phyloP scores from a whole-genome alignment of 305 asterid genomes.

The Caryopteris hybrid region DNA sequence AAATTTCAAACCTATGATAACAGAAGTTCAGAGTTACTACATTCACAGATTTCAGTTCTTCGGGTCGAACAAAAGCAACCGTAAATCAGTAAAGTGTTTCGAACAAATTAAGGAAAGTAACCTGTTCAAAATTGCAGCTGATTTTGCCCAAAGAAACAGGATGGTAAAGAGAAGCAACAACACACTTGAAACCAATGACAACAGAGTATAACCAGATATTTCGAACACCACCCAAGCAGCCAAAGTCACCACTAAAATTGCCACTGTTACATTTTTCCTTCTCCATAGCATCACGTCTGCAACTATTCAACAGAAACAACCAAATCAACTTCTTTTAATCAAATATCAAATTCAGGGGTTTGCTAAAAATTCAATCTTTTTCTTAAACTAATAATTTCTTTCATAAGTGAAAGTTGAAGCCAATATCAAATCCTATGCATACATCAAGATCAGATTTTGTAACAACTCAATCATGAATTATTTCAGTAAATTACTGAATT shows the following conservation, averaged over 20 bases:
- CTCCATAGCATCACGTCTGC: constrained; percentile 94
- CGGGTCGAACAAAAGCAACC: neutral
- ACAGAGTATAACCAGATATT: constrained; percentile 70
- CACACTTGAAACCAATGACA: constrained; percentile 69
- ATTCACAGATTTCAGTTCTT: neutral
- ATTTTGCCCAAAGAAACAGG: constrained; percentile 93
- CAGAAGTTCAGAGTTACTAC: too few species aligned
- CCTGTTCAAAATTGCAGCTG: constrained; percentile 89
- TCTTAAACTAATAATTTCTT: too few species aligned
- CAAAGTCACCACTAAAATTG: constrained; percentile 46
- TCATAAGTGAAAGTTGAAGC: too few species aligned
- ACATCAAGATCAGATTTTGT: neutral
- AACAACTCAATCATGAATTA: neutral
- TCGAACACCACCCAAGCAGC: constrained; percentile 87
- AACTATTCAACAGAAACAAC: constrained; percentile 40
- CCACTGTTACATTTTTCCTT: constrained; percentile 43
- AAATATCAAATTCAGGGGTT: too few species aligned
- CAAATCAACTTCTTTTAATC: neutral
- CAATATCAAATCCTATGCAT: too few species aligned
- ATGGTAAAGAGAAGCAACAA: constrained; percentile 70
- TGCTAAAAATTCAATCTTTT: too few species aligned
- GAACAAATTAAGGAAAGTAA: constrained; percentile 10
- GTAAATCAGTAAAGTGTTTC: neutral
- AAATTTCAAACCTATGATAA: too few species aligned
- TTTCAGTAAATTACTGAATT: neutral